Conservation (phyloP, 148 eudicot species). For the Pharnaceum exiguum region DNA sequence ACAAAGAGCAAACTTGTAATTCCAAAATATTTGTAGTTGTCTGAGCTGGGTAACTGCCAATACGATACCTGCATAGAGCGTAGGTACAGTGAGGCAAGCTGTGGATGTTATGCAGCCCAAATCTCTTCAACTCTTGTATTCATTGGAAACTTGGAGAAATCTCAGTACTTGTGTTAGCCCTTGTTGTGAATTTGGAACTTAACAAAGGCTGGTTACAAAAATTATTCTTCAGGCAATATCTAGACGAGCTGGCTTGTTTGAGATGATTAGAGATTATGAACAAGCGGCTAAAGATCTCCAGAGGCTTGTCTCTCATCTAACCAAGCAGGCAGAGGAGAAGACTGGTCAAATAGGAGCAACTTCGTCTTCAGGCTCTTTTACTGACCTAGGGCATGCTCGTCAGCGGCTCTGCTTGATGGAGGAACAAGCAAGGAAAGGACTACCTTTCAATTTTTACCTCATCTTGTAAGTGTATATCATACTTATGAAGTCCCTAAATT, state of each 20-base stretch:
- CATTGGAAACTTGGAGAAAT: no score
- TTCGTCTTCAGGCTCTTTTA: constrained; percentile 21
- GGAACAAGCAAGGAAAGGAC: constrained; percentile 58
- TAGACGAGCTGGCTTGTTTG: constrained; percentile 79
- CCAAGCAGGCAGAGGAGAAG: constrained; percentile 56
- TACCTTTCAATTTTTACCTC: constrained; percentile 72
- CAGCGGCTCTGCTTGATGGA: constrained; percentile 55
- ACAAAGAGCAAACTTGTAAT: no score
- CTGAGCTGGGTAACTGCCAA: no score
- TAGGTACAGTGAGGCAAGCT: no score
- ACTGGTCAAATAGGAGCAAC: constrained; percentile 33
- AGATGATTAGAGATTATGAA: constrained; percentile 91
- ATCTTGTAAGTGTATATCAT: constrained; percentile 60
- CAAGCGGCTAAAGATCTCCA: constrained; percentile 76
- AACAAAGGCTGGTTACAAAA: background rate
- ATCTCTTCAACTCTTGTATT: no score
- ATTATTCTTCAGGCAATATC: constrained; percentile 62
- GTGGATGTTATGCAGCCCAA: no score
- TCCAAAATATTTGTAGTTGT: no score
- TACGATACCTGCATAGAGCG: no score
- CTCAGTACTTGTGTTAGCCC: no score
- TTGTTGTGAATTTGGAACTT: background rate
- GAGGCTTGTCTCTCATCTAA: constrained; percentile 50
- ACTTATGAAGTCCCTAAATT: background rate
- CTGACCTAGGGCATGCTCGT: constrained; percentile 70